Evolutionary conservation across 2,329 filamentous ascomycete species (phyloP), one percentile per base, ranked within the genome.

Genomic region (Chaetomium sp.): DNA sequence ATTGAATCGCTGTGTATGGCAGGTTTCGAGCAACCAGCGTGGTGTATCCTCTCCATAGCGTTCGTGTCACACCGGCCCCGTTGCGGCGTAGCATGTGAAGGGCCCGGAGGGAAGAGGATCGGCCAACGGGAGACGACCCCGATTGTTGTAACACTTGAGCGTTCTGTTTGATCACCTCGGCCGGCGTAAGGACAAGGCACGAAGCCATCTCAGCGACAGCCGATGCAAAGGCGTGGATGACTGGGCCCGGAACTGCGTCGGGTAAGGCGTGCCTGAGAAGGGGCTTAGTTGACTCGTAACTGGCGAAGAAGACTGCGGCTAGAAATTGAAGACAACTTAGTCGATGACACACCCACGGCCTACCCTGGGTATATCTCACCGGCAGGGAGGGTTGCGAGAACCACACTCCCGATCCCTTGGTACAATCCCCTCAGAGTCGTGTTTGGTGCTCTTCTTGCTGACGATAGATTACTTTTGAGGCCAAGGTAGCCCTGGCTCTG

Each of bases 101-200:
- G 0, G 82, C 81, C 64, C 78, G 76, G n/a, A 84, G 71, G 0
- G 82, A 85, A 0, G 81, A 82, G n/a, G 72, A 74, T 62, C 66
- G 61, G 21, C 64, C 61, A 4, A 78, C 27, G 2, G 9, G 79
- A 9, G 56, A 35, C 38, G 59, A 19, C 65, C 70, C 25, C 68
- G 72, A 72, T 63, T 45, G 68, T 19, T 67, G 72, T 35, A 95
- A 81, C 84, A 97, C 93, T 76, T 97, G 93, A 0, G 93, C 92
- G 76, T 97, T 97, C 75, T 96, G 93, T 79, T 97, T 97, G 68
- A 97, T 86, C 8, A 96, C 91, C 75, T 97, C 93, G 16, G 92
- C 92, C 0, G 93, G 93, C 0, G 93, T 94, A 42, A 97, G 85
- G 66, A 97, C 91, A 23, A 92, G 82, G 74, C 93, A 97, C 5